Percentiles rank a stretch among this genome's conserved stretches.
Evolutionary conservation across 1,284 basidiomycete species (phyloP).

Genomic region (Golubevia pallescens): DNA sequence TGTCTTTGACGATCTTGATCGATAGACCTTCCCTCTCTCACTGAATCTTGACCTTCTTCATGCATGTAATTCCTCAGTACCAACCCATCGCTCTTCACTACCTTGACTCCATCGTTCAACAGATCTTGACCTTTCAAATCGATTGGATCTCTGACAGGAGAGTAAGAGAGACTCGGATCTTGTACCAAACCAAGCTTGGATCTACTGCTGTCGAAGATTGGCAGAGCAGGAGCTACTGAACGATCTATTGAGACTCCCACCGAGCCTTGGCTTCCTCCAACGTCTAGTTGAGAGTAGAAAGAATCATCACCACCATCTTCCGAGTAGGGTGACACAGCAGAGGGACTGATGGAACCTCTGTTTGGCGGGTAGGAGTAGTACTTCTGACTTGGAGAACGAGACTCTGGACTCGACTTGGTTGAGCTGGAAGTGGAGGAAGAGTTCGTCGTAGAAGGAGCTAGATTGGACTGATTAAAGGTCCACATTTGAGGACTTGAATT

Average conservation of each 20-base stretch:
- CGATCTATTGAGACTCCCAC: no score
- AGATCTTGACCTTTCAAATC: neutral
- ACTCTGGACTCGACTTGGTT: slow-evolving; percentile 10
- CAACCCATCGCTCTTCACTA: neutral
- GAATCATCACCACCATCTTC: slow-evolving; percentile 21
- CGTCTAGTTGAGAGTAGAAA: slow-evolving; percentile 14
- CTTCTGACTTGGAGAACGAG: slow-evolving; percentile 5
- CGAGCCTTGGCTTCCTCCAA: neutral
- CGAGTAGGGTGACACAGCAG: slow-evolving; percentile 18
- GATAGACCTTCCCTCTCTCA: neutral
- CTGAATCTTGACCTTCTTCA: neutral
- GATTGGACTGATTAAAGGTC: neutral
- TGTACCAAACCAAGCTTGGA: neutral
- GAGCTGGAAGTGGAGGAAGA: slow-evolving; percentile 15
- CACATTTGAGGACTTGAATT: slow-evolving; percentile 17
- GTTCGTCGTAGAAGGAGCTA: slow-evolving; percentile 3
- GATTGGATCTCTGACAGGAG: neutral
- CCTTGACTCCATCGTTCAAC: neutral
- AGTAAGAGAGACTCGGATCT: neutral
- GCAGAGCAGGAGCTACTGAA: neutral
- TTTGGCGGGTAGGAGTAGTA: slow-evolving; percentile 40
- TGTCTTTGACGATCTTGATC: neutral
- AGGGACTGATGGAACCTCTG: slow-evolving; percentile 22
- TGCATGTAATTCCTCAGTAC: neutral
- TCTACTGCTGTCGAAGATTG: neutral